These are phyloP conservation scores for Balakata baccata DNA, from an alignment of 345 rosid genomes.

Conservation along the genomic window DNA sequence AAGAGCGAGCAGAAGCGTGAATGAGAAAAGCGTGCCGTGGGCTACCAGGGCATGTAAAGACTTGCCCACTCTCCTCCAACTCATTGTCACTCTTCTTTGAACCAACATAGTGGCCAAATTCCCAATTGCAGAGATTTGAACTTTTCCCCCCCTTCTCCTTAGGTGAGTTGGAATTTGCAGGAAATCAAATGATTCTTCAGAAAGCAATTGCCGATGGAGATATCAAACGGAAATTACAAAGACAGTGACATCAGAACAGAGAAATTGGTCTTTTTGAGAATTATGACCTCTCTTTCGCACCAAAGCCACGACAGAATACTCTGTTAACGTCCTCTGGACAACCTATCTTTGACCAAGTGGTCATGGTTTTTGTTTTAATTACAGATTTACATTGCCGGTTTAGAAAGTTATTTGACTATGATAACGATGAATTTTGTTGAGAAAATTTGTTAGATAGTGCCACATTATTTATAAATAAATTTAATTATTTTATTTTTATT, in stretches of 20 bases:
- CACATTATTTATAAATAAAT: too few species aligned
- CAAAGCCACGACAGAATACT: slow-evolving; percentile 1
- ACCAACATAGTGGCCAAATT: slow-evolving; percentile 37
- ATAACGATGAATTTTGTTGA: too few species aligned
- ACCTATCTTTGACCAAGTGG: background rate
- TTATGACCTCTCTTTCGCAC: slow-evolving; percentile 29
- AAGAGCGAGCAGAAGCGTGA: slow-evolving; percentile 70
- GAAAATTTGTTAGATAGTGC: too few species aligned
- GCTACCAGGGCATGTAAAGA: slow-evolving; percentile 63
- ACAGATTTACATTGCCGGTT: too few species aligned
- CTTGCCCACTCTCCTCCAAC: slow-evolving; percentile 73
- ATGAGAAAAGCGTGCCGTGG: slow-evolving; percentile 65
- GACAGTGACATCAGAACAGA: slow-evolving; percentile 13
- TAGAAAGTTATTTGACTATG: too few species aligned
- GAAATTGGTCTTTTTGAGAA: background rate
- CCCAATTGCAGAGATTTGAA: slow-evolving; percentile 7
- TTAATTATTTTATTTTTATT: too few species aligned
- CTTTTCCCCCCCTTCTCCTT: background rate
- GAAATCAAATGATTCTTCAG: background rate
- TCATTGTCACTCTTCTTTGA: slow-evolving; percentile 51
- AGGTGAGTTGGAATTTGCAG: background rate
- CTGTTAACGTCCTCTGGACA: background rate
- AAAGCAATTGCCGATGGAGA: background rate
- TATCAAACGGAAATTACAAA: slow-evolving; percentile 21
- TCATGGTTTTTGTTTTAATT: background rate